Conservation (phyloP, 148 eudicot species). For the Arbutus unedo region DNA sequence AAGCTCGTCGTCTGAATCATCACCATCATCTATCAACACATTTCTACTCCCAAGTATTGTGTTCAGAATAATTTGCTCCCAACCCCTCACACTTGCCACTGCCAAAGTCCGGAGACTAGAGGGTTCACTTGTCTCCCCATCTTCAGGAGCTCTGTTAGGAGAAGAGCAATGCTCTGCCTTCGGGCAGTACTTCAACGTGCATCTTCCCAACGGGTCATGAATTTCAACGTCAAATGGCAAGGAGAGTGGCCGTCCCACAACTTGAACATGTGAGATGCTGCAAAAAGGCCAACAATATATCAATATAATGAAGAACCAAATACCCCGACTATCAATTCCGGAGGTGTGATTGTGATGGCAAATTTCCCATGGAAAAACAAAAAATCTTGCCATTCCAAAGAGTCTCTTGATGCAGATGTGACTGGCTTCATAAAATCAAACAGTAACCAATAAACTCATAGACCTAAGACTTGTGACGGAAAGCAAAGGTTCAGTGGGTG, state of each 20-base stretch:
- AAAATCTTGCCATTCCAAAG: not conserved
- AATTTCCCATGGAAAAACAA: not conserved
- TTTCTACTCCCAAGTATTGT: slow-evolving; percentile 28
- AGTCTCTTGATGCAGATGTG: not conserved
- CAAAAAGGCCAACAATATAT: not conserved
- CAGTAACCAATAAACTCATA: not conserved
- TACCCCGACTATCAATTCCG: not conserved
- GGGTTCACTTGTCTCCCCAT: slow-evolving; percentile 18
- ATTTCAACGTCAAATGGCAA: slow-evolving; percentile 45
- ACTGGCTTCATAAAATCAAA: not conserved
- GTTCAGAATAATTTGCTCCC: slow-evolving; percentile 49
- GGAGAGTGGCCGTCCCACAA: slow-evolving; percentile 46
- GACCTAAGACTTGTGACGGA: not conserved
- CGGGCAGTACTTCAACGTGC: slow-evolving; percentile 41
- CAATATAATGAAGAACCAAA: not conserved
- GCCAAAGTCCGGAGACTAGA: slow-evolving; percentile 20
- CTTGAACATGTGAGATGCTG: slow-evolving; percentile 64
- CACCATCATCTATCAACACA: slow-evolving; percentile 18
- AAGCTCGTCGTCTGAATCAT: slow-evolving; percentile 27
- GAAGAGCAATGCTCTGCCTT: slow-evolving; percentile 21
- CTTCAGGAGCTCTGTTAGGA: slow-evolving; percentile 18
- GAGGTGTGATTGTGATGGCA: too few species aligned
- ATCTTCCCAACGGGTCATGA: slow-evolving; percentile 41
- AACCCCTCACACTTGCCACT: slow-evolving; percentile 29
- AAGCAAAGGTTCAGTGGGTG: not conserved